phyloP scores from a whole-genome alignment of 495 filamentous ascomycete genomes.

The Xylaria intraflava region DNA sequence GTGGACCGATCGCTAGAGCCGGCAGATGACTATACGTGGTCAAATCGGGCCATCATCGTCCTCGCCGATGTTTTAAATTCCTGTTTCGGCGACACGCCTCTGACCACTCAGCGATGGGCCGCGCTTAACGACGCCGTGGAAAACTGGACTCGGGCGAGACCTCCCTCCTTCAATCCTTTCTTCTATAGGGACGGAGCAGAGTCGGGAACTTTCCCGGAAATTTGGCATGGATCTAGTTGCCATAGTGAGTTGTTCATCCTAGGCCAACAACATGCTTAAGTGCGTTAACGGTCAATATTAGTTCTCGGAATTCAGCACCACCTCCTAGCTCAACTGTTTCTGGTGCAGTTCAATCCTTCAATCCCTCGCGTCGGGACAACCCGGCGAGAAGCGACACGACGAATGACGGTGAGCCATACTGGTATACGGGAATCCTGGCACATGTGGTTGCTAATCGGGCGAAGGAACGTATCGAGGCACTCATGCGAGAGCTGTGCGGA shows the following conservation, averaged over 20 bases:
- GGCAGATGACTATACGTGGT: constrained; percentile 44
- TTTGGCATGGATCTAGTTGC: constrained; percentile 43
- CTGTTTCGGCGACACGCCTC: constrained; percentile 36
- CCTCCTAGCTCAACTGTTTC: constrained; percentile 46
- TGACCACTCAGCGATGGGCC: constrained; percentile 25
- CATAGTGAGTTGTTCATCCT: constrained; percentile 32
- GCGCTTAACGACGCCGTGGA: constrained; percentile 26
- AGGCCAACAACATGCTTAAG: background rate
- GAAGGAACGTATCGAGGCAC: constrained; percentile 33
- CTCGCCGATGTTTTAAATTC: constrained; percentile 49
- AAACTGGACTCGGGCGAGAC: constrained; percentile 29
- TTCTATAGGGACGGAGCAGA: constrained; percentile 22
- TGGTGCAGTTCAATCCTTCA: constrained; percentile 37
- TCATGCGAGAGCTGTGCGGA: constrained; percentile 44
- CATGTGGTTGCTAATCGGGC: background rate
- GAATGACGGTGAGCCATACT: constrained; percentile 26
- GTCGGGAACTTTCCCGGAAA: constrained; percentile 34
- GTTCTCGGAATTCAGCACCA: constrained; percentile 51
- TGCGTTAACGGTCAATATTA: constrained; percentile 13
- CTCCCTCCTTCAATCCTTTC: constrained; percentile 34
- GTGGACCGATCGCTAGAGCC: constrained; percentile 37
- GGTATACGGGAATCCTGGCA: background rate
- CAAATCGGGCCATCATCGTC: constrained; percentile 47
- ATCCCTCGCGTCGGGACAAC: constrained; percentile 29
- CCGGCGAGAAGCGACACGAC: constrained; percentile 22